phyloP scores from a whole-genome alignment of 345 rosid species.

The Eucalyptus sp. region DNA sequence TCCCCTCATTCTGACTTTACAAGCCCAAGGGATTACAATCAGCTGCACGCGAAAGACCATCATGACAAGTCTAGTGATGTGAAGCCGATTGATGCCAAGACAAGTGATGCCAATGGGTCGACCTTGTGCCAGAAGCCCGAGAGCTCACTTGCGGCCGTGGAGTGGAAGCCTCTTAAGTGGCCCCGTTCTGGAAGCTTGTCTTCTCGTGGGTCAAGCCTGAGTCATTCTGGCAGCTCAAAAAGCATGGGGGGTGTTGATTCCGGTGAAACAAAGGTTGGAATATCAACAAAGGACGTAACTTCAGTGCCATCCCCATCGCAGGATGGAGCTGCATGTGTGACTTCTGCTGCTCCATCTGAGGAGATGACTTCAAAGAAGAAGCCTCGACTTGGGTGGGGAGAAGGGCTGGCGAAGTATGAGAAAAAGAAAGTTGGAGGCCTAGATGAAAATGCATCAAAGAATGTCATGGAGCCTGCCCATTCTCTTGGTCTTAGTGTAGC shows the following conservation, averaged over 20 bases:
- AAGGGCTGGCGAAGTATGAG: conserved; percentile 95
- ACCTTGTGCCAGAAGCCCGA: conserved; percentile 38
- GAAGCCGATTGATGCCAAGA: not conserved
- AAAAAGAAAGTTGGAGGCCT: conserved; percentile 77
- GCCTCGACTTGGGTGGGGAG: conserved; percentile 95
- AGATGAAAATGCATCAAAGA: conserved; percentile 31
- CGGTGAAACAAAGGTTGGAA: conserved; percentile 40
- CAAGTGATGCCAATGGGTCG: conserved; percentile 24
- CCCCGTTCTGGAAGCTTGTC: conserved; percentile 63
- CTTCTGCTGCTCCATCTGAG: conserved; percentile 34
- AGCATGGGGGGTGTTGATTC: conserved; percentile 62
- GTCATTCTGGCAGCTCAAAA: conserved; percentile 85
- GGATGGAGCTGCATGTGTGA: conserved; percentile 47
- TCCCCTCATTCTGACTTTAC: conserved; percentile 31
- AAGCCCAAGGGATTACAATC: conserved; percentile 32
- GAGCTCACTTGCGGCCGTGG: conserved; percentile 26
- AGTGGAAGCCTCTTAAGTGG: conserved; percentile 77
- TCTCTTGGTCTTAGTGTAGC: conserved; percentile 29
- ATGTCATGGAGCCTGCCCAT: conserved; percentile 32
- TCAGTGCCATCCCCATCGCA: conserved; percentile 50
- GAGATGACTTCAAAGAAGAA: conserved; percentile 69
- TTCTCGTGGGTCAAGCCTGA: conserved; percentile 73
- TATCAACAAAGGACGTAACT: conserved; percentile 25
- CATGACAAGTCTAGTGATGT: conserved; percentile 34
- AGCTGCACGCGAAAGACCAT: conserved; percentile 35